Evolutionary conservation across 305 asterid species (phyloP), one percentile per base, ranked within the genome.

Genomic region (Solanum hybrid): DNA sequence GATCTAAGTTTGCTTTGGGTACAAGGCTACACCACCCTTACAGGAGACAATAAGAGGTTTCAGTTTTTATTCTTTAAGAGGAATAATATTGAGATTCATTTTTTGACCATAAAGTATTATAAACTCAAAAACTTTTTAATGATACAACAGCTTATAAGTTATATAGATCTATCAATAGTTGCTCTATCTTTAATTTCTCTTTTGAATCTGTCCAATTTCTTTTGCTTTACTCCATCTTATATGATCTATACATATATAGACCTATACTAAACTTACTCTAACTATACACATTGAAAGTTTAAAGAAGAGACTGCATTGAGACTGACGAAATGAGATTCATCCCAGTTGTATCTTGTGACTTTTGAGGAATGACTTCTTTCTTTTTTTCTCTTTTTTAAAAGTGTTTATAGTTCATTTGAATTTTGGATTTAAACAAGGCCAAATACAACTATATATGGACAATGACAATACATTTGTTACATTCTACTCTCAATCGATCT

Each of bases 11-110:
- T 91, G 94, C 97, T 95, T 95, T 92, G 96, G 95, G 32, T 94
- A 93, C 95, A 94, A 94, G 97, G 91, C 92, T 92, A 94, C 92
- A 93, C 93, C 93, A 93, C 94, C 96, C 95, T 94, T 86, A 91
- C 92, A 93, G 98, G 99, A 95, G 99, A 96, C 98, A 96, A 94
- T 92, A 94, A 88, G 97, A 93, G 95, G 97, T 95, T 92, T 88
- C 93, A 91, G 92, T 91, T 93, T 56, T 85, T 92, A 89, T 86
- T 94, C 94, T 93, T 95, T 93, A 86, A 92, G 90, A 86, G 90
- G 90, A 22, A 81, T 92, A 22, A 69, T 92, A 51, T 46, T 24
- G 75, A 82, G 40, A 84, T 82, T 85, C 46, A 20, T 78, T 56
- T 77, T 56, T 93, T 93, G 94, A 93, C 95, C 91, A 69, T 10